Evolutionary conservation across 495 filamentous ascomycete genomes (phyloP), one percentile per base, ranked within the genome.

Genomic region (Talaromyces adpressus): DNA sequence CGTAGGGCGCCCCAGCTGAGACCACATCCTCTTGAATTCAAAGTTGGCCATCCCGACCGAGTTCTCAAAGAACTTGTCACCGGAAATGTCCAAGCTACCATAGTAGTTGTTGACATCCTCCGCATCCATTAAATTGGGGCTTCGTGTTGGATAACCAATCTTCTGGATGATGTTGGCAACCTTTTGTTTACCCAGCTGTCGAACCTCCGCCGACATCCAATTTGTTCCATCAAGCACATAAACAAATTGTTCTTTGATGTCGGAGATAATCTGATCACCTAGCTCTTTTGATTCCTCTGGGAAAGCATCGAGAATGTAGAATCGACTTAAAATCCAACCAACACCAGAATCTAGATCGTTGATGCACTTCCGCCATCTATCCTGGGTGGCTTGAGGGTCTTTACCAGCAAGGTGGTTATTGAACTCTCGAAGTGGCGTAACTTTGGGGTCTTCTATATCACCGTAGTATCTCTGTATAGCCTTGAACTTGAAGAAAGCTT

Each of bases 311-410:
- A 88, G 78, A 27, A 89, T 78, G 68, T 86, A 91, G 68, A 91
- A 89, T 47, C 85, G 82, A 67, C 88, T 89, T 2, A 83, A 67
- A 22, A 77, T 82, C 81, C 81, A 84, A n/a, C 72, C 77, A 25
- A 90, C 75, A 5, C 79, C 81, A 20, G 73, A 68, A 68, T 90
- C 87, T 5, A 87, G 76, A 51, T 76, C 73, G 7, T 65, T 66
- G 57, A 90, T 80, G 66, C 88, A 91, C 36, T 84, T 89, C 66
- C 86, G 81, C 88, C 88, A 91, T 61, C 88, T 76, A 54, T 91
- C 88, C 30, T 85, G 75, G 29, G 75, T 78, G 0, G 87, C 82
- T 59, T 89, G 75, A 1, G 87, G 84, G 60, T 89, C 86, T 72
- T 82, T 85, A 4, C 85, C 85, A 62, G 69, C 73, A 12, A 87